Base-by-base conservation (phyloP, 371 early-diverging fungal genomes). In the Lichtheimia corymbifera region DNA sequence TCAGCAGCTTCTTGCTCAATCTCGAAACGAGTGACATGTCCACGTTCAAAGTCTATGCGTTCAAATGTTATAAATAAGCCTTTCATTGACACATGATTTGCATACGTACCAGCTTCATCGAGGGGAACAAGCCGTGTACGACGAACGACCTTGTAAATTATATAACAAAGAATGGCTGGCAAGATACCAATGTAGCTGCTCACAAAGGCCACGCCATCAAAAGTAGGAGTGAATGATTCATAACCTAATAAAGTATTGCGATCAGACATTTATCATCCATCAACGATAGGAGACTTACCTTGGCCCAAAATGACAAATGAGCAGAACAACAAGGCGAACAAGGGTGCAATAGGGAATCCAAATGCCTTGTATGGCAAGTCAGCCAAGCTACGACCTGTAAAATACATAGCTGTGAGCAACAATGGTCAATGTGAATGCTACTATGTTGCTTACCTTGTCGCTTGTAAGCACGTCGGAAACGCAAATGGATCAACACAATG, bases 381-480 rank as follows among this genome's bases (percentile, higher is more conserved):
- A 0, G 73, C 59, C 49, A 91, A 62, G 27, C 65, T 63, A 53
- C 82, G 82, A 22, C 62, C 35, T 35, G 11, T 35, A 9, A 11
- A 35, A 35, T 9, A 27, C 4, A 30, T 17, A 24, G 13, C 22
- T 9, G 12, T 25, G 6, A 41, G 17, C 42, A 24, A 45, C 0
- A 9, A 35, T 42, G 13, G 2, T 11, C 35, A 35, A 35, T 4
- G 11, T 35, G 35, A 35, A 0, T 35, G 9, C 0, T 11, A 13
- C 15, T 24, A 14, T 56, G 17, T 87, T 2, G 0, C 11, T 9
- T 35, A 35, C 35, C 91, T 66, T 95, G 96, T 1, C 79, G 77
- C n/a, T 72, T 67, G 61, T 83, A 90, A 18, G 93, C 94, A 9
- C 73, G 79, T 27, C 94, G 90, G 84, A 95, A 95, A 6, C 94